Evolutionary conservation across 805 yeast genomes (phyloP), one percentile per base, ranked within the genome.

Genomic region (Yamadazyma takamatsuzukensis): DNA sequence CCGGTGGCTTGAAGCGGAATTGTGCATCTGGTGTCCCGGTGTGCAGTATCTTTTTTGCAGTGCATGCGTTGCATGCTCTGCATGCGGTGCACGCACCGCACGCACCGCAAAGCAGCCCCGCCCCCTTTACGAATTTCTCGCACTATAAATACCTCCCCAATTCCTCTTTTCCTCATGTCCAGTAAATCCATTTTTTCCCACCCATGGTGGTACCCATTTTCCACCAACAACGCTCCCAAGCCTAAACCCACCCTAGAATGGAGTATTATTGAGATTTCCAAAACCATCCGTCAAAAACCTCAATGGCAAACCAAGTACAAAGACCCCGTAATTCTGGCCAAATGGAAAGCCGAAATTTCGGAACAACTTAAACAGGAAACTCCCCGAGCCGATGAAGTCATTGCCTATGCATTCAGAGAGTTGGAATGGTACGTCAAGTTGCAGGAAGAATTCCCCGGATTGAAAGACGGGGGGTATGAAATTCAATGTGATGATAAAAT

Each of bases 341-440:
- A 51, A 32, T 51, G 56, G 56, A 44, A 32, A 29, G 16, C 15
- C 3, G 56, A 51, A 36, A 27, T 51, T 4, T 26, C 22, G 14
- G 28, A 32, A 1, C 54, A 49, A 33, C 32, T 37, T 21, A 21
- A 26, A 4, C 29, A 33, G 16, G 28, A 36, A 26, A 28, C 45
- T 9, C 40, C 36, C 15, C 39, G 36, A 9, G 31, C 44, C 19
- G 48, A 50, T 15, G 49, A 38, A 6, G 22, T 56, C 6, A 38
- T 51, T 16, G 48, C 51, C 8, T 60, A 43, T 32, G 53, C 49
- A 2, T 29, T 58, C 21, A 39, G 36, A 22, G 69, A 64, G 35
- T 49, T 63, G 32, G 47, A 47, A 25, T 58, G 60, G 55, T 53
- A 46, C 28, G 55, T 51, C 14, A 27, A 29, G 6, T 19, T 41